Conservation (phyloP, 257 asterid genomes). For the Nicotiana otophora region DNA sequence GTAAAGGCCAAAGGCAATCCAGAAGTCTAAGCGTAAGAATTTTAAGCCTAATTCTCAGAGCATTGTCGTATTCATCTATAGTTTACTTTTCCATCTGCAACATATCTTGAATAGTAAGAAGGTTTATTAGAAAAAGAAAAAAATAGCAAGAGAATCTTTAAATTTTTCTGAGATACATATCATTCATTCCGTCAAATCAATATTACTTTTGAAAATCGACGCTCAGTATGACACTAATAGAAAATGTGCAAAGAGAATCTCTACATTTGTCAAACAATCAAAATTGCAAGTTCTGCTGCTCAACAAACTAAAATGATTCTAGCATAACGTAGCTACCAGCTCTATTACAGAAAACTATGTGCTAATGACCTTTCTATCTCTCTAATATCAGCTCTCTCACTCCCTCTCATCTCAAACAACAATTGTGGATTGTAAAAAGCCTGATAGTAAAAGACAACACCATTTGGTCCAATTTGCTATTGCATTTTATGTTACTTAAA, state of each 20-base stretch:
- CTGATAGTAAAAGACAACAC: neutral
- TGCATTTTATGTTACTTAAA: neutral
- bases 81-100: neutral
- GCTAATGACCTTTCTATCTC: neutral
- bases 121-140: neutral
- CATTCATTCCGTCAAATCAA: neutral
- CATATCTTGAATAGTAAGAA: neutral
- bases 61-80: neutral
- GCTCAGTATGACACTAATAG: too few species aligned
- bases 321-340: neutral
- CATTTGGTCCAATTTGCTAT: neutral
- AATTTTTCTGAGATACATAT: neutral
- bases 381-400: neutral
- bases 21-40: neutral
- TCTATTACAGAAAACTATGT: neutral
- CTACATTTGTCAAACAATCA: too few species aligned
- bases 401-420: neutral
- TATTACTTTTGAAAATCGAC: neutral
- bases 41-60: neutral
- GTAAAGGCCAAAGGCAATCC: neutral
- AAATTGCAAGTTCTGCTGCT: too few species aligned
- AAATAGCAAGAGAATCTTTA: neutral
- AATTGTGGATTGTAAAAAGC: neutral
- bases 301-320: too few species aligned
- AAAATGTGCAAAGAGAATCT: too few species aligned